A percentile compares a stretch with the other conserved stretches of the same genome.
Evolutionary conservation across 176 grass and related monocot species (phyloP).

Genomic region (Rhynchospora tenuis): DNA sequence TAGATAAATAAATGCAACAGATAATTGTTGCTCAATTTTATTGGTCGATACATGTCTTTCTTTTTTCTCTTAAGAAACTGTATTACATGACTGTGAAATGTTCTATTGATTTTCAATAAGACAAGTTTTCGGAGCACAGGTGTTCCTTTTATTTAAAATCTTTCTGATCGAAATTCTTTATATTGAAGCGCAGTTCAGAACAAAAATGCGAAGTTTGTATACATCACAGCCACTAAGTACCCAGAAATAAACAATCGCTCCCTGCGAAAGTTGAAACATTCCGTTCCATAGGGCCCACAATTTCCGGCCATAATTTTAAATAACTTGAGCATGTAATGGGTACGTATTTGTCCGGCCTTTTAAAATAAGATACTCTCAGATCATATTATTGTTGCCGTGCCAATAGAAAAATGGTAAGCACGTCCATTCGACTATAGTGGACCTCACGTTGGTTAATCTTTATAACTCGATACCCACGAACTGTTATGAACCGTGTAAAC

Average conservation of each 20-base stretch:
- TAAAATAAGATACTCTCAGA: background rate
- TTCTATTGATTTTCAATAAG: background rate
- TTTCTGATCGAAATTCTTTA: background rate
- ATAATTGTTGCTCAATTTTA: background rate
- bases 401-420: slow-evolving; percentile 19
- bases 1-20: background rate
- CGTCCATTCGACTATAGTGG: slow-evolving; percentile 10
- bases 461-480: slow-evolving; percentile 2
- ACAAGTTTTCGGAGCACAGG: background rate
- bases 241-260: background rate
- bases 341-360: slow-evolving; percentile 2
- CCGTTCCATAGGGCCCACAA: background rate
- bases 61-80: background rate
- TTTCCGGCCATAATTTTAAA: background rate
- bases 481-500: background rate
- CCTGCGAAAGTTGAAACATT: background rate
- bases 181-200: background rate
- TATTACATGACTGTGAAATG: background rate
- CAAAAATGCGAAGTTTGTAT: background rate
- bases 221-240: background rate
- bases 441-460: slow-evolving; percentile 8
- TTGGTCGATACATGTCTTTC: background rate
- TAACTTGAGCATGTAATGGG: background rate
- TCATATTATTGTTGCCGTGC: background rate
- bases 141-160: background rate